Conservation (phyloP, 495 filamentous ascomycete genomes). For the Aspergillus bertholletiae region DNA sequence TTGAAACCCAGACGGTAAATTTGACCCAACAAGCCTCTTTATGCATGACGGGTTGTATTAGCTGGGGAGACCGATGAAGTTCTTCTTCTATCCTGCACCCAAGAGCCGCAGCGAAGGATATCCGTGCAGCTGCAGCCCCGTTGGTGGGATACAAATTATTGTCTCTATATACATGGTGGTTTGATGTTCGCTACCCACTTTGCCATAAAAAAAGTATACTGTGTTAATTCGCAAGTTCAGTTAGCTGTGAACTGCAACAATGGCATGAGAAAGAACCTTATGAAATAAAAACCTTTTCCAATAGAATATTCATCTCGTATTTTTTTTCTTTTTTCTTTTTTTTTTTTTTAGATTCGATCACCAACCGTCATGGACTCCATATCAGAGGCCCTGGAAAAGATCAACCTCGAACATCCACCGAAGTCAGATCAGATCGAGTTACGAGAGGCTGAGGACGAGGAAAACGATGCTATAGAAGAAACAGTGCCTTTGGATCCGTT, state of each 20-base stretch:
- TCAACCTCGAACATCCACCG: constrained; percentile 12
- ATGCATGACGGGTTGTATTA: constrained; percentile 63
- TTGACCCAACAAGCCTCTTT: constrained; percentile 53
- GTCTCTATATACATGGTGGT: constrained; percentile 9
- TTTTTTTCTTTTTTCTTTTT: background rate
- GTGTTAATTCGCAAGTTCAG: constrained; percentile 16
- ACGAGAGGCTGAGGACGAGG: constrained; percentile 6
- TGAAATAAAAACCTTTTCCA: constrained; percentile 2
- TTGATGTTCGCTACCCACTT: constrained; percentile 5
- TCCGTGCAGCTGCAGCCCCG: constrained; percentile 48
- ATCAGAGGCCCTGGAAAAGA: constrained; percentile 16
- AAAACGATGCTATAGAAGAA: constrained; percentile 16
- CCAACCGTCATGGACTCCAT: constrained; percentile 15
- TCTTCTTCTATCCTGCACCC: constrained; percentile 46
- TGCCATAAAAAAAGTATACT: background rate
- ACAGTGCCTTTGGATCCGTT: constrained; percentile 43
- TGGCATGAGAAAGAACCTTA: constrained; percentile 14
- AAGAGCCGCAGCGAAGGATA: constrained; percentile 60
- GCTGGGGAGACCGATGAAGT: constrained; percentile 61
- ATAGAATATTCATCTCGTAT: constrained; percentile 18
- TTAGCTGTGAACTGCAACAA: constrained; percentile 14
- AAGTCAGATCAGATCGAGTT: background rate
- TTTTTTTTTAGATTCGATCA: background rate
- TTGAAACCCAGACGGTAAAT: constrained; percentile 63
- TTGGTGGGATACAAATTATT: constrained; percentile 40